phyloP scores from a whole-genome alignment of 345 rosid species.

The Passiflora organensis region DNA sequence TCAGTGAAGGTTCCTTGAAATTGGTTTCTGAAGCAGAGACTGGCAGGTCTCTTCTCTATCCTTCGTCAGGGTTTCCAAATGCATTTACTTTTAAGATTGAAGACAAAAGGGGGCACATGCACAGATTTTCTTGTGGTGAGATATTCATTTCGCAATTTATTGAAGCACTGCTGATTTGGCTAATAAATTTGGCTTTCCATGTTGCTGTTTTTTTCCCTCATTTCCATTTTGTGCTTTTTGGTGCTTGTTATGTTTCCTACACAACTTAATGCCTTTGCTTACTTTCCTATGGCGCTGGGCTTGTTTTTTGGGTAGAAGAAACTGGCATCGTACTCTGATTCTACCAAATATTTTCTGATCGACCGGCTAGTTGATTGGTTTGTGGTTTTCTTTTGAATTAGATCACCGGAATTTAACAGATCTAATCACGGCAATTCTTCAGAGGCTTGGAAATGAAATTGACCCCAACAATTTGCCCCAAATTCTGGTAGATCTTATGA shows the following conservation, averaged over 20 bases:
- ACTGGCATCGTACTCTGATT: background rate
- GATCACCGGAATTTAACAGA: constrained; percentile 77
- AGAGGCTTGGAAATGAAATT: constrained; percentile 80
- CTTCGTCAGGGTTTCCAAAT: constrained; percentile 34
- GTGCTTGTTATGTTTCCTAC: too few relatives aligned
- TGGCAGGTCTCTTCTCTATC: constrained; percentile 49
- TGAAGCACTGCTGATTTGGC: background rate
- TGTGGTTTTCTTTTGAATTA: constrained; percentile 26
- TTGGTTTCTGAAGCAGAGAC: constrained; percentile 73
- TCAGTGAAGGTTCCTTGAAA: constrained; percentile 86
- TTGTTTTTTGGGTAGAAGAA: background rate
- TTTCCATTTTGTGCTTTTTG: constrained; percentile 2
- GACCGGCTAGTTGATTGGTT: constrained; percentile 10
- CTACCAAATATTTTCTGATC: background rate
- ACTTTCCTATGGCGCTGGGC: background rate
- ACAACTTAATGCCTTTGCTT: background rate
- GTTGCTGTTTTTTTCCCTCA: constrained; percentile 2
- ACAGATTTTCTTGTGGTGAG: constrained; percentile 89
- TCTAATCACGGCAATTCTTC: constrained; percentile 72
- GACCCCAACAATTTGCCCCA: constrained; percentile 73
- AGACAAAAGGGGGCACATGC: constrained; percentile 79
- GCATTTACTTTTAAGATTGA: constrained; percentile 76
- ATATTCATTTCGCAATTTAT: constrained; percentile 2
- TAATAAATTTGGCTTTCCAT: constrained; percentile 1
- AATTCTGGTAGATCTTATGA: constrained; percentile 51